A percentile compares a stretch with the other conserved stretches of the same genome.
These are phyloP conservation scores for Amniculicola lignicola DNA, from an alignment of 495 filamentous ascomycete species.

Conservation along the genomic window DNA sequence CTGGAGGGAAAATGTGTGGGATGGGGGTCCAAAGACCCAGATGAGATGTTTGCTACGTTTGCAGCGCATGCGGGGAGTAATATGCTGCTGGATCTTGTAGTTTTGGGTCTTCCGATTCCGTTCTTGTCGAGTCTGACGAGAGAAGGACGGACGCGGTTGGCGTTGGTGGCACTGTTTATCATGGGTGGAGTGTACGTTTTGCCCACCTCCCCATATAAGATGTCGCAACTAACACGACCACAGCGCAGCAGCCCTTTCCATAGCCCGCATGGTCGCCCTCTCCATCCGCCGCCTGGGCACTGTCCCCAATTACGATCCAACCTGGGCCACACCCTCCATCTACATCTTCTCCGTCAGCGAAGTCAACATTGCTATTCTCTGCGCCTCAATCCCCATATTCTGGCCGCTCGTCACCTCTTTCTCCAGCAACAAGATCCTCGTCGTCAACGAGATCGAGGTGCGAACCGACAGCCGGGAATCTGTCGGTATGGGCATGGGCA, in stretches of 20 bases:
- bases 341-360: conserved; percentile 33
- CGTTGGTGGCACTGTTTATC: conserved; percentile 17
- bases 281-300: conserved; percentile 26
- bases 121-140: conserved; percentile 23
- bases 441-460: conserved; percentile 34
- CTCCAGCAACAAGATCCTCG: conserved; percentile 30
- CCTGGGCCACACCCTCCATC: conserved; percentile 22
- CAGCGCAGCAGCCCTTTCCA: conserved; percentile 19
- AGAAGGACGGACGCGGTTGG: conserved; percentile 11
- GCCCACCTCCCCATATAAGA: background rate
- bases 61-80: conserved; percentile 23
- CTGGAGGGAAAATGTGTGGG: conserved; percentile 19
- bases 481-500: too few relatives aligned
- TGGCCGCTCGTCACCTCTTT: conserved; percentile 25
- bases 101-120: conserved; percentile 17
- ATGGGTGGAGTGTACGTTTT: conserved; percentile 29
- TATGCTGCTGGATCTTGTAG: conserved; percentile 26
- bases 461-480: conserved; percentile 19
- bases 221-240: background rate
- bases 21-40: conserved; percentile 26
- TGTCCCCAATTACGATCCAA: conserved; percentile 23
- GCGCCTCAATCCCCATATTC: conserved; percentile 31
- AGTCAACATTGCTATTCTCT: conserved; percentile 30
- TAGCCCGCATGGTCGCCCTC: conserved; percentile 26
- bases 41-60: conserved; percentile 17